Conservation (phyloP, 2,329 filamentous ascomycete genomes). For the Eurotiales sp. region DNA sequence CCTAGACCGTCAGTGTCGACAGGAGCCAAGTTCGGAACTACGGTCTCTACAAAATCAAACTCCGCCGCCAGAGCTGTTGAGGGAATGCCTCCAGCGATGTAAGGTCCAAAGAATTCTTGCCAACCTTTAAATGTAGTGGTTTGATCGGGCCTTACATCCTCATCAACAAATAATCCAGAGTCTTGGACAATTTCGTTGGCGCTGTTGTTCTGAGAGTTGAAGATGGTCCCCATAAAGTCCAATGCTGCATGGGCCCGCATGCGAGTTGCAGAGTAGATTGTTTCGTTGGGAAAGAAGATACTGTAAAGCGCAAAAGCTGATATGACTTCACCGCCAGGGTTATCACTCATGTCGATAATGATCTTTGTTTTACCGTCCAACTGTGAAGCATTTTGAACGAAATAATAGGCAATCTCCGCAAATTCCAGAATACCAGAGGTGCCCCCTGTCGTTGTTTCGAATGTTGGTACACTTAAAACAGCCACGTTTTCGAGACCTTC, state of each 20-base stretch:
- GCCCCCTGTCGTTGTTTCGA: slow-evolving; percentile 18
- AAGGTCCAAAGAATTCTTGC: slow-evolving; percentile 42
- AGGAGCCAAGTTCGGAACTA: slow-evolving; percentile 10
- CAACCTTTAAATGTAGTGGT: slow-evolving; percentile 38
- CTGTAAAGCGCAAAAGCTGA: slow-evolving; percentile 51
- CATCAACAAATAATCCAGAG: background rate
- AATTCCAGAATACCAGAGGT: slow-evolving; percentile 18
- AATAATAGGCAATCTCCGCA: slow-evolving; percentile 20
- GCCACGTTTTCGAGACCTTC: slow-evolving; percentile 42
- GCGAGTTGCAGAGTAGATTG: slow-evolving; percentile 45
- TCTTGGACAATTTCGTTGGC: slow-evolving; percentile 1
- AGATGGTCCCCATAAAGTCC: slow-evolving; percentile 32
- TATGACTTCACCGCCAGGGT: slow-evolving; percentile 54
- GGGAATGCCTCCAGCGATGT: slow-evolving; percentile 19
- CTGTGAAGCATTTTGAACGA: slow-evolving; percentile 24
- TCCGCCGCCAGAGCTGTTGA: slow-evolving; percentile 24
- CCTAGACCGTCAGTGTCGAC: slow-evolving; percentile 25
- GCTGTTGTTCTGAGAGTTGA: slow-evolving; percentile 13
- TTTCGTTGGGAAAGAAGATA: slow-evolving; percentile 50
- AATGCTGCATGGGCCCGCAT: slow-evolving; percentile 43
- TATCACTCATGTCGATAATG: slow-evolving; percentile 61
- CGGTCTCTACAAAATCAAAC: slow-evolving; percentile 22
- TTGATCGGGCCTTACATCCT: slow-evolving; percentile 22
- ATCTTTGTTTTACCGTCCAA: slow-evolving; percentile 54
- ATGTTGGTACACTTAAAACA: slow-evolving; percentile 38